Evolutionary conservation across 73 alveolate genomes (phyloP).

Genomic region (Paramecium sexaurelia): DNA sequence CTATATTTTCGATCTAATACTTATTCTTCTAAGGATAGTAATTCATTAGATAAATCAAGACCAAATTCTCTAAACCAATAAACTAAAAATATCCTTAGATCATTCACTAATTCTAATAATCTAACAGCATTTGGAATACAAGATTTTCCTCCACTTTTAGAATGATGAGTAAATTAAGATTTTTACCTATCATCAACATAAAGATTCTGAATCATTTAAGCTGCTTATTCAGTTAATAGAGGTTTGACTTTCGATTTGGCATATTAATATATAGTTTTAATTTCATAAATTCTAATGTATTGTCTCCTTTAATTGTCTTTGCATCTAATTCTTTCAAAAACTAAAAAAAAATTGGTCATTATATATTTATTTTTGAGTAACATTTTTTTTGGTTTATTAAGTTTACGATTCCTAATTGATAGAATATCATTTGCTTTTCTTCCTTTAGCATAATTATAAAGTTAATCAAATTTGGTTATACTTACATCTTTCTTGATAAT

Average conservation of each 20-base stretch:
- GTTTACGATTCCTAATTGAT: no score
- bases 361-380: no score
- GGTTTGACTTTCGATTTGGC: conserved; percentile 90
- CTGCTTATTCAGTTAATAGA: conserved; percentile 93
- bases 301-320: conserved; percentile 69
- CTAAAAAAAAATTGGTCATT: no score
- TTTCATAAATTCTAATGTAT: conserved; percentile 81
- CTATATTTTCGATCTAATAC: conserved; percentile 88
- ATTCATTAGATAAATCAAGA: conserved; percentile 83
- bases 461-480: no score
- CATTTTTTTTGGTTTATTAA: no score
- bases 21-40: conserved; percentile 93
- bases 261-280: conserved; percentile 92
- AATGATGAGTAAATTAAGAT: conserved; percentile 74
- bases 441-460: no score
- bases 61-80: conserved; percentile 80
- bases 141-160: conserved; percentile 78
- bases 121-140: conserved; percentile 98
- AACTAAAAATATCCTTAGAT: conserved; percentile 92
- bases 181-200: conserved; percentile 95
- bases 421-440: no score
- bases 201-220: conserved; percentile 86
- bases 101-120: conserved; percentile 98
- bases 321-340: conserved; percentile 71
- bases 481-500: no score